Evolutionary conservation across 2,329 filamentous ascomycete genomes (phyloP).

Genomic region (Ascochyta fabae): DNA sequence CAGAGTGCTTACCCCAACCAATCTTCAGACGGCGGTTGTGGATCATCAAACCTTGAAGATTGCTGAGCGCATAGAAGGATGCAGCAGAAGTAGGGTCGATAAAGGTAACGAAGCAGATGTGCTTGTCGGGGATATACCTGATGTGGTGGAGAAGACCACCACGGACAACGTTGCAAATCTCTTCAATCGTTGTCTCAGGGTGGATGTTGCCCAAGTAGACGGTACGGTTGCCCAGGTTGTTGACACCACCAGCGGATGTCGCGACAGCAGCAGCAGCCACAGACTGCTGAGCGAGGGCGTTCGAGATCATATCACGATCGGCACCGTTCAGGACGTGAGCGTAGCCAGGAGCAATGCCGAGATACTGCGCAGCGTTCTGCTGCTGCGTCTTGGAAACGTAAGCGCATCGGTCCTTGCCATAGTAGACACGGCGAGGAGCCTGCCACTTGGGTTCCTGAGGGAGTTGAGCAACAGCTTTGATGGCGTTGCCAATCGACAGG

Average conservation of each 20-base stretch:
- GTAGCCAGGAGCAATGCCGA: constrained; percentile 95
- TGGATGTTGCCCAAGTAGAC: constrained; percentile 99
- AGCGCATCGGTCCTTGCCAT: constrained; percentile 96
- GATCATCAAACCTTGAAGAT: constrained; percentile 97
- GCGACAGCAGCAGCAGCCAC: constrained; percentile 96
- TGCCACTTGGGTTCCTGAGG: constrained; percentile 98
- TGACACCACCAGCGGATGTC: constrained; percentile 93
- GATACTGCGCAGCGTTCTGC: constrained; percentile 97
- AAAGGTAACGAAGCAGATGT: constrained; percentile 99
- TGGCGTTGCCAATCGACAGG: constrained; percentile 94
- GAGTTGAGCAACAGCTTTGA: constrained; percentile 96
- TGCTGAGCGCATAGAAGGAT: constrained; percentile 97
- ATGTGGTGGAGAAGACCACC: constrained; percentile 96
- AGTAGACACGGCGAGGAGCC: constrained; percentile 92
- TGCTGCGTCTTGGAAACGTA: constrained; percentile 99
- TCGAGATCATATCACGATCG: constrained; percentile 95
- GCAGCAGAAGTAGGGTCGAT: constrained; percentile 98
- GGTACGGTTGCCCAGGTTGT: constrained; percentile 95
- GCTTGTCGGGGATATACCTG: constrained; percentile 98
- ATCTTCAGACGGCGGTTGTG: constrained; percentile 98
- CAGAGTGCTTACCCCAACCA: constrained; percentile 99
- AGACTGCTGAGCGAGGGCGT: constrained; percentile 93
- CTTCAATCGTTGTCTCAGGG: constrained; percentile 97
- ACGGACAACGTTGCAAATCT: constrained; percentile 98
- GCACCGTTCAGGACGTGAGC: constrained; percentile 95